Percentiles rank a stretch among this genome's conserved stretches.
phyloP scores from a whole-genome alignment of 345 rosid genomes.

The Arabidopsis suecica region DNA sequence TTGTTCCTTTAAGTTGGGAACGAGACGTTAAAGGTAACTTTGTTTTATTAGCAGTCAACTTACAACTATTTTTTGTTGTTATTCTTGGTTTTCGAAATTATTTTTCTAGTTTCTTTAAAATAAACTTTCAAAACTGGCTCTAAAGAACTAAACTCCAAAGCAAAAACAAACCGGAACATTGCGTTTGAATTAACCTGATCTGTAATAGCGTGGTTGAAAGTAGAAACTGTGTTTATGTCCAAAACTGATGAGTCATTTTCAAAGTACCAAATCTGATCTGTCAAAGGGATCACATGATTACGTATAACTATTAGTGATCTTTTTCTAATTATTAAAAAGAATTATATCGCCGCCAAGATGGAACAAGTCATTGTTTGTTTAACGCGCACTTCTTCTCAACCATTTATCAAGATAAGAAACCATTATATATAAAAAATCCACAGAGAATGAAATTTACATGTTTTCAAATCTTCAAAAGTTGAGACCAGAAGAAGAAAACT shows the following conservation, averaged over 20 bases:
- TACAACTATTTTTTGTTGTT: too few relatives aligned
- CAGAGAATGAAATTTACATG: background rate
- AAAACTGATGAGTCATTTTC: background rate
- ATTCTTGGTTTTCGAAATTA: too few relatives aligned
- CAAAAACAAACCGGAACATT: background rate
- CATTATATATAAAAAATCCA: conserved; percentile 7
- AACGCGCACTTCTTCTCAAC: background rate
- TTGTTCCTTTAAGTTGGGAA: too few relatives aligned
- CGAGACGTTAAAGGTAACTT: too few relatives aligned
- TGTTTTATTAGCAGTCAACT: too few relatives aligned
- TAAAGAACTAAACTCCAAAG: too few relatives aligned
- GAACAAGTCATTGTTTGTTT: conserved; percentile 4
- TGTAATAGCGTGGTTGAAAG: background rate
- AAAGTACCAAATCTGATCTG: conserved; percentile 1
- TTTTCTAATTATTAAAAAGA: too few relatives aligned
- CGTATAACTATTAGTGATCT: background rate
- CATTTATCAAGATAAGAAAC: background rate
- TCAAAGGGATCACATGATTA: background rate
- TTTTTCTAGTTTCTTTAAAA: too few relatives aligned
- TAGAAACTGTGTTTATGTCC: background rate
- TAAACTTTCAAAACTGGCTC: too few relatives aligned
- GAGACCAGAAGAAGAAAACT: background rate
- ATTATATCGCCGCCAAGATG: conserved; percentile 8
- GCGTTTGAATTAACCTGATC: background rate
- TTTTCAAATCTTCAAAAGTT: background rate